Evolutionary conservation across 2,329 filamentous ascomycete species (phyloP), one percentile per base, ranked within the genome.

Genomic region (Ceratocystis colombiana): DNA sequence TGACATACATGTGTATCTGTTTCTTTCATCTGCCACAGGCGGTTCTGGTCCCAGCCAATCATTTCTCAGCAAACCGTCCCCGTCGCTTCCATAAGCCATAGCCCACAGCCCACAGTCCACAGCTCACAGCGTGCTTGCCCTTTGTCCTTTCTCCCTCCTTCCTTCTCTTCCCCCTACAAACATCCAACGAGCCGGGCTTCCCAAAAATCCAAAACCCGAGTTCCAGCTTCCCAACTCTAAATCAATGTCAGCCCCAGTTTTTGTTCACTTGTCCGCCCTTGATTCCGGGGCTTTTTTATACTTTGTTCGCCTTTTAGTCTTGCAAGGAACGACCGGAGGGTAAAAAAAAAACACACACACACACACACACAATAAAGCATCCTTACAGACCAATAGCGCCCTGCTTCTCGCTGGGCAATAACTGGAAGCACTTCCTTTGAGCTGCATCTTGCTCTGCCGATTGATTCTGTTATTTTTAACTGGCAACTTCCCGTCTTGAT

Each of bases 181-280:
- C 48, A 53, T 22, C 53, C 53, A 57, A 57, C 53, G 33, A 30
- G 53, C 53, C 17, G 53, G 53, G 53, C 53, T n/a, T 22, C 25
- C 25, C 33, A 37, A 37, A 37, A 37, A 30, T 30, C 30, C 33
- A 37, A 37, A 59, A 37, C 33, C 25, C 53, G 33, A 59, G 53
- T 30, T 59, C 53, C 53, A 33, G 53, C 53, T 59, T 59, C 25
- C 53, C 28, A 59, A 59, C 53, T 59, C 53, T 59, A 59, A 59
- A 59, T 59, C 25, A 59, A 59, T 59, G 53, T 59, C 53, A 59
- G 53, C 53, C 53, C 25, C 25, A 30, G 15, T 59, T 59, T 59
- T 33, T 8, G 5, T 7, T 17, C 17, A n/a, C 25, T 53, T 22
- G 48, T 20, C 15, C 20, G 3, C 48, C 48, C 6, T 53, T 25